These are phyloP conservation scores for Phoma sp. DNA, from an alignment of 2,329 filamentous ascomycete genomes.

Conservation along the genomic window DNA sequence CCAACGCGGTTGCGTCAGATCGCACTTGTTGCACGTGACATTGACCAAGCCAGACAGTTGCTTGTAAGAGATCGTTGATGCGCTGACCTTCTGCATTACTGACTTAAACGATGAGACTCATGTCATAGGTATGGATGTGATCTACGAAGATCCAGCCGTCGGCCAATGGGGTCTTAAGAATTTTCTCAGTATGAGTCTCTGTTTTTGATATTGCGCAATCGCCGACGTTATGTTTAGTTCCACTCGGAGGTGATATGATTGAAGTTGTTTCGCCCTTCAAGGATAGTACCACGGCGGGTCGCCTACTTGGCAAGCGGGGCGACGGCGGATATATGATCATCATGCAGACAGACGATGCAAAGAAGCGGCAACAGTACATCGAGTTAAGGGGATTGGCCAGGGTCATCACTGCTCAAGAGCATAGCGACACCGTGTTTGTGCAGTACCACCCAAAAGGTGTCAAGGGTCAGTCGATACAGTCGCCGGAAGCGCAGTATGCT, in stretches of 20 bases:
- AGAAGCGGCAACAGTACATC: slow-evolving; percentile 46
- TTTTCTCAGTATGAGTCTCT: slow-evolving; percentile 40
- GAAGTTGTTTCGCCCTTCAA: slow-evolving; percentile 51
- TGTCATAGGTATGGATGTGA: slow-evolving; percentile 49
- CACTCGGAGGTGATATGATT: slow-evolving; percentile 53
- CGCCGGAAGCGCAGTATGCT: neutral
- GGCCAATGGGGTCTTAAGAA: slow-evolving; percentile 51
- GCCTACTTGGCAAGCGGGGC: slow-evolving; percentile 51
- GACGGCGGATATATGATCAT: slow-evolving; percentile 58
- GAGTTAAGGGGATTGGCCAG: slow-evolving; percentile 43
- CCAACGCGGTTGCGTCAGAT: slow-evolving; percentile 47
- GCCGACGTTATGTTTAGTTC: slow-evolving; percentile 34
- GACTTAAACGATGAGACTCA: slow-evolving; percentile 29
- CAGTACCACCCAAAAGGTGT: slow-evolving; percentile 56
- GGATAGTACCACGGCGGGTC: slow-evolving; percentile 48
- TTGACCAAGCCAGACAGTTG: slow-evolving; percentile 32
- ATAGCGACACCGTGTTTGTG: slow-evolving; percentile 44
- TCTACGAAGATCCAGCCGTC: slow-evolving; percentile 49
- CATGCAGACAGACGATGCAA: slow-evolving; percentile 54
- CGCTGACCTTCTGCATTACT: neutral
- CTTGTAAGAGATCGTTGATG: slow-evolving; percentile 26
- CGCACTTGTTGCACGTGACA: slow-evolving; percentile 39
- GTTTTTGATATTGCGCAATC: neutral
- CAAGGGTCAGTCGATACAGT: slow-evolving; percentile 31
- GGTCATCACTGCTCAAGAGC: slow-evolving; percentile 48